phyloP scores from a whole-genome alignment of 768 basidiomycete genomes.

The Naganishia kalamii region DNA sequence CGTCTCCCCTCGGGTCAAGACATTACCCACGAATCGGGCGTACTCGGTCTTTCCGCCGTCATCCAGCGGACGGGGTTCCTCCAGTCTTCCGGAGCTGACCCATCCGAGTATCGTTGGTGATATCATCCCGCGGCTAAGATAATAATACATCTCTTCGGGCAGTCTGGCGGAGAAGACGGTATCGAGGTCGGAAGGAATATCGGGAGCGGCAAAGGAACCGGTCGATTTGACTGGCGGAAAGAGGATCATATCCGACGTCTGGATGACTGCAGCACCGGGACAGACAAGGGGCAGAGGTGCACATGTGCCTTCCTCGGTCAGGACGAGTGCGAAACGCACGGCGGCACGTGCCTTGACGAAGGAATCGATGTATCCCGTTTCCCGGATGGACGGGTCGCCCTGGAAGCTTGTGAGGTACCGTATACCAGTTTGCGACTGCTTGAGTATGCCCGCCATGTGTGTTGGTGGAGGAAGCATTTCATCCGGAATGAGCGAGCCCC shows the following conservation, averaged over 20 bases:
- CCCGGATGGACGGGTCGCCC: constrained; percentile 61
- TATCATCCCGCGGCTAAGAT: constrained; percentile 84
- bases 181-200: constrained; percentile 83
- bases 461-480: constrained; percentile 15
- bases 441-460: constrained; percentile 5
- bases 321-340: constrained; percentile 83
- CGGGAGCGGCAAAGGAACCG: constrained; percentile 63
- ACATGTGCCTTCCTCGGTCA: constrained; percentile 60
- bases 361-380: constrained; percentile 60
- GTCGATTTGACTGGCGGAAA: constrained; percentile 46
- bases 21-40: constrained; percentile 87
- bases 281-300: constrained; percentile 57
- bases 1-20: constrained; percentile 88
- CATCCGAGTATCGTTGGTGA: constrained; percentile 88
- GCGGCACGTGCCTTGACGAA: constrained; percentile 84
- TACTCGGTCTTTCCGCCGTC: constrained; percentile 95
- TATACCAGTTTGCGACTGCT: not conserved
- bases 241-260: constrained; percentile 49
- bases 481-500: constrained; percentile 26
- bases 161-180: constrained; percentile 91
- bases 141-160: constrained; percentile 94
- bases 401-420: constrained; percentile 12
- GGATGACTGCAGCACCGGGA: constrained; percentile 63
- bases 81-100: constrained; percentile 79
- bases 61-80: constrained; percentile 74